Evolutionary conservation across 345 rosid species (phyloP).

Genomic region (Aquilaria sinensis): DNA sequence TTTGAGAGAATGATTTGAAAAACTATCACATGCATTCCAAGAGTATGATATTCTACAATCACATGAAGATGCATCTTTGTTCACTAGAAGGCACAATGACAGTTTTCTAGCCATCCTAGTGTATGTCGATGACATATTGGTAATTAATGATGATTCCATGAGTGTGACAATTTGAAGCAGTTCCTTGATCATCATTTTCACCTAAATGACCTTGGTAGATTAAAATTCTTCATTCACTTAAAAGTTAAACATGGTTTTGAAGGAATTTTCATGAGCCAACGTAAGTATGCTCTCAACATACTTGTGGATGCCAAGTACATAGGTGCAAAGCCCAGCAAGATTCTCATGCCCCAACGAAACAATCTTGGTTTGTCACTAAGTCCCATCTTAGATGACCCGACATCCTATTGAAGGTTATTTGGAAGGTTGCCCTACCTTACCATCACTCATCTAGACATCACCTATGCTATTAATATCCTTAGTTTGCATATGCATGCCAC

Average conservation of each 20-base stretch:
- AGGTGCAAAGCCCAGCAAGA: not conserved
- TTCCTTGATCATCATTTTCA: not conserved
- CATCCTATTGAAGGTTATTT: not conserved
- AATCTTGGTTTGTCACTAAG: not conserved
- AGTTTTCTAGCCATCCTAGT: not conserved
- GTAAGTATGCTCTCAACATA: not conserved
- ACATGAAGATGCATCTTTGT: not conserved
- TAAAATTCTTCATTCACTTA: not conserved
- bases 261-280: not conserved
- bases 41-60: not conserved
- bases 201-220: not conserved
- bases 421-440: not conserved
- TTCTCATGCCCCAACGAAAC: not conserved
- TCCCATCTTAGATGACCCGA: not conserved
- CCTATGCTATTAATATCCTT: not conserved
- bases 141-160: not conserved
- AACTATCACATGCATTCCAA: not conserved
- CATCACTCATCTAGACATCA: not conserved
- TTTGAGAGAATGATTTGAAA: not conserved
- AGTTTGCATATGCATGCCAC: not conserved
- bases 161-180: not conserved
- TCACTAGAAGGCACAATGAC: not conserved
- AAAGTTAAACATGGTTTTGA: not conserved
- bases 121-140: not conserved
- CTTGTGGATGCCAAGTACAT: not conserved